Conservation (phyloP, 352 stramenopile species). For the Pythium grandisporangium region DNA sequence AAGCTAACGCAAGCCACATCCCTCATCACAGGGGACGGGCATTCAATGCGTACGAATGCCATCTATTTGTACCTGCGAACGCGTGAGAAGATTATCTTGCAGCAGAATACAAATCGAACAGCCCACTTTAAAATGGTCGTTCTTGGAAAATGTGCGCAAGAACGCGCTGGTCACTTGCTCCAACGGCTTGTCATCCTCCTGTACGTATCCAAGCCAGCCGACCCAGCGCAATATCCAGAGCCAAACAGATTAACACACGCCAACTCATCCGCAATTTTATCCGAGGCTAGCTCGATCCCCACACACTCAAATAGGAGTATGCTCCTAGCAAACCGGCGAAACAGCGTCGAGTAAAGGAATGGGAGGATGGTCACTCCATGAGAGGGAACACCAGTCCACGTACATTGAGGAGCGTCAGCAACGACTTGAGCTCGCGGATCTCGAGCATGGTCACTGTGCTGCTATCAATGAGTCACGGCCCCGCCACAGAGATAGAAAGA, state of each 20-base stretch:
- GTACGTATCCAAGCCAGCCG: neutral
- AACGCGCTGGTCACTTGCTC: slow-evolving; percentile 66
- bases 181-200: slow-evolving; percentile 82
- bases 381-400: too few relatives aligned
- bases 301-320: too few relatives aligned
- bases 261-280: slow-evolving; percentile 3
- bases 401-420: slow-evolving; percentile 81
- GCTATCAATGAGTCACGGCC: too few relatives aligned
- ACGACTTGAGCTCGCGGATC: slow-evolving; percentile 67
- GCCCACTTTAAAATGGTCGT: slow-evolving; percentile 86
- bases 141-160: slow-evolving; percentile 77
- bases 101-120: slow-evolving; percentile 87
- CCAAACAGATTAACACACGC: slow-evolving; percentile 8
- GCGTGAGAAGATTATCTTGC: slow-evolving; percentile 87
- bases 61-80: slow-evolving; percentile 49
- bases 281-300: neutral
- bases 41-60: neutral
- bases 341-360: too few relatives aligned
- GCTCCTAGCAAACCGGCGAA: too few relatives aligned
- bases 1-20: too few relatives aligned
- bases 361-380: too few relatives aligned
- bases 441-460: slow-evolving; percentile 47
- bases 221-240: too few relatives aligned
- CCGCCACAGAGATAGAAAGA: too few relatives aligned
- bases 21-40: neutral